phyloP scores from a whole-genome alignment of 768 basidiomycete genomes.

The Mycena galericulata region DNA sequence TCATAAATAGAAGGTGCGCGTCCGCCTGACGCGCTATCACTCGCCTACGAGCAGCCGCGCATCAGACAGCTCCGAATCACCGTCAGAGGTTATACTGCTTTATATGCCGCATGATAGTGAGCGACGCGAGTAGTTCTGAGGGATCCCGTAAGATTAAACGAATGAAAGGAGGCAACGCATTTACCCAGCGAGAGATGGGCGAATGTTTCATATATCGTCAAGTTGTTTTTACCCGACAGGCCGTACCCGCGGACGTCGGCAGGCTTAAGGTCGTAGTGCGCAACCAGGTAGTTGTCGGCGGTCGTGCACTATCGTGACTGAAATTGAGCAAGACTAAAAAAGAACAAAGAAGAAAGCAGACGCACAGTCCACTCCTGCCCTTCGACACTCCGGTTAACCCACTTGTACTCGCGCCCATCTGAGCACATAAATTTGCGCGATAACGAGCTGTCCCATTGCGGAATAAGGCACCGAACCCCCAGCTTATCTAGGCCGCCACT shows the following conservation, averaged over 20 bases:
- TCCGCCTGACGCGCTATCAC: constrained; percentile 24
- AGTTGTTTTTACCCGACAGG: constrained; percentile 71
- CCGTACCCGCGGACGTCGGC: constrained; percentile 65
- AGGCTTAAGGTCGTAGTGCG: constrained; percentile 74
- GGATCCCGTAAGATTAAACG: constrained; percentile 46
- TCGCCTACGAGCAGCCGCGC: constrained; percentile 1
- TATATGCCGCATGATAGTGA: constrained; percentile 75
- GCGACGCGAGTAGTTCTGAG: constrained; percentile 67
- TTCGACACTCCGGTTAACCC: constrained; percentile 65
- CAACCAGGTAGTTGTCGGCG: constrained; percentile 66
- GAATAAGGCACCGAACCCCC: constrained; percentile 19
- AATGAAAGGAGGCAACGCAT: constrained; percentile 49
- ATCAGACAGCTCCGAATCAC: neutral
- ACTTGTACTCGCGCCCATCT: constrained; percentile 78
- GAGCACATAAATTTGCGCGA: constrained; percentile 76
- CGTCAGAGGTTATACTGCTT: constrained; percentile 59
- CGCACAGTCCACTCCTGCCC: constrained; percentile 85
- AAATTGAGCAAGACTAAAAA: neutral
- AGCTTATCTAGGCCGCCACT: constrained; percentile 39
- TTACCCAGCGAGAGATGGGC: constrained; percentile 65
- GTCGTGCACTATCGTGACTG: constrained; percentile 61
- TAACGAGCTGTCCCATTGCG: constrained; percentile 61
- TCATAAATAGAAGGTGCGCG: constrained; percentile 20
- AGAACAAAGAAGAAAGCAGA: constrained; percentile 21
- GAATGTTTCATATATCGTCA: constrained; percentile 70